These are phyloP conservation scores for Vaccinium darrowii DNA, from an alignment of 148 eudicot genomes.

Conservation along the genomic window DNA sequence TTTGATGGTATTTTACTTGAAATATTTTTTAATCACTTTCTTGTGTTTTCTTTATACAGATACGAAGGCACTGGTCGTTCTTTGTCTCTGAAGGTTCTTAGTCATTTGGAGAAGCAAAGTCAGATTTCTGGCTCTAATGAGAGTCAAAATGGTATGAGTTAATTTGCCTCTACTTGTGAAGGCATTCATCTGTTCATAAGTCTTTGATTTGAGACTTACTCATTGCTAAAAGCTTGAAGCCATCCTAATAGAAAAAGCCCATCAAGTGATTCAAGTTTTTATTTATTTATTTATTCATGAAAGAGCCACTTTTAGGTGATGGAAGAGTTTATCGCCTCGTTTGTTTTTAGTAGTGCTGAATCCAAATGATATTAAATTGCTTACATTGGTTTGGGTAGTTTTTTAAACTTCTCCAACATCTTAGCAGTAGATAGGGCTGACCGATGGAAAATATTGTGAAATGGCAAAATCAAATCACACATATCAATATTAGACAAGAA, in stretches of 20 bases:
- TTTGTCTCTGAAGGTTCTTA: conserved; percentile 74
- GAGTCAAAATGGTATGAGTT: neutral
- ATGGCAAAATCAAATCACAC: neutral
- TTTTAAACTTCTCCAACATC: neutral
- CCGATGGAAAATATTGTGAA: neutral
- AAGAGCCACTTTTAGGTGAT: neutral
- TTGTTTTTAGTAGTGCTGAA: neutral
- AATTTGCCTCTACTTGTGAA: neutral
- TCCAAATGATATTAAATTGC: neutral
- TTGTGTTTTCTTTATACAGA: conserved; percentile 23
- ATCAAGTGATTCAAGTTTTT: neutral
- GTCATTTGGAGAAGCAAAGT: conserved; percentile 76
- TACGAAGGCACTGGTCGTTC: conserved; percentile 97
- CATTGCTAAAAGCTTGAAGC: neutral
- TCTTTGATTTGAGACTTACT: neutral
- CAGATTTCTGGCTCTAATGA: conserved; percentile 17
- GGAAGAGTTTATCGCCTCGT: neutral
- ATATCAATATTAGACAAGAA: neutral
- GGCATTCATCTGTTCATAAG: neutral
- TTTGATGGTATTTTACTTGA: neutral
- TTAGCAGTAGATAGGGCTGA: neutral
- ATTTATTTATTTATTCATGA: neutral
- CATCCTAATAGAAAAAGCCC: neutral
- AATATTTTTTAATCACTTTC: neutral
- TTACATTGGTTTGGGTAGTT: neutral